A percentile compares a stretch with the other conserved stretches of the same genome.
These are phyloP conservation scores for Pilobolus umbonatus DNA, from an alignment of 192 early-diverging fungal species.

Conservation along the genomic window DNA sequence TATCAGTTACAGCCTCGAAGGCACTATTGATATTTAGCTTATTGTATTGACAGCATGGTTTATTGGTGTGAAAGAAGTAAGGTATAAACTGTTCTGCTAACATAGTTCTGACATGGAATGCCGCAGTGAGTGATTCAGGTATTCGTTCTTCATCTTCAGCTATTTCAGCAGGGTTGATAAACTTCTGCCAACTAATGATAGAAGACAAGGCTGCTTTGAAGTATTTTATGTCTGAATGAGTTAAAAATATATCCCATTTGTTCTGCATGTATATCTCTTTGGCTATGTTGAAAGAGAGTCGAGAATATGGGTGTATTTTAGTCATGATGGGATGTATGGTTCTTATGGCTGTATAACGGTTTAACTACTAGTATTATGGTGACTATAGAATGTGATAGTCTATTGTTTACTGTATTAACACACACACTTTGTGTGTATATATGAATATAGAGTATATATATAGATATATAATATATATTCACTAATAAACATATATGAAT, in stretches of 20 bases:
- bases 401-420: too few relatives aligned
- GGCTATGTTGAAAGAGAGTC: slow-evolving; percentile 2
- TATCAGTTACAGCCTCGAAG: background rate
- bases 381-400: too few relatives aligned
- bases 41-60: slow-evolving; percentile 30
- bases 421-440: too few relatives aligned
- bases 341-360: background rate
- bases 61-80: slow-evolving; percentile 44
- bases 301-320: too few relatives aligned
- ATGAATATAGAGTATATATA: too few relatives aligned
- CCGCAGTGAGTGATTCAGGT: slow-evolving; percentile 44
- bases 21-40: background rate
- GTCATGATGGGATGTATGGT: too few relatives aligned
- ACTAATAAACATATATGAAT: too few relatives aligned
- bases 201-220: background rate
- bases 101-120: slow-evolving; percentile 64
- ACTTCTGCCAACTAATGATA: background rate
- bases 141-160: too few relatives aligned
- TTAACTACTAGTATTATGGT: too few relatives aligned
- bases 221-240: background rate
- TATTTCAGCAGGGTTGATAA: background rate
- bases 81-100: slow-evolving; percentile 76
- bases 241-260: background rate
- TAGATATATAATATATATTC: too few relatives aligned
- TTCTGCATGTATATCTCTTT: background rate